Evolutionary conservation across 2,329 filamentous ascomycete species (phyloP).

Genomic region (Pochonia chlamydosporia): DNA sequence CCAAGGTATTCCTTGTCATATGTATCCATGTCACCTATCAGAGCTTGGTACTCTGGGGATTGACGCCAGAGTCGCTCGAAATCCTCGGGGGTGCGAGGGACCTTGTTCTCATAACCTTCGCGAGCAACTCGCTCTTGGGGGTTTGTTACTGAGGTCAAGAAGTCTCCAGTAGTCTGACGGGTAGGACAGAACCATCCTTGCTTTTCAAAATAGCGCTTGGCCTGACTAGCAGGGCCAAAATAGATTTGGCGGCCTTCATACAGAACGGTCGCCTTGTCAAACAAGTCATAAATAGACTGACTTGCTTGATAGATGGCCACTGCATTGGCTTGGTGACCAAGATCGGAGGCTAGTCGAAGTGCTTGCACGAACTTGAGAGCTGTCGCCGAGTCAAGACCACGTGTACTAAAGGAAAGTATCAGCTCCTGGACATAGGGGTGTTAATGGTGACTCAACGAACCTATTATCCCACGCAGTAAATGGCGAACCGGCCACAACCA

Average conservation of each 20-base stretch:
- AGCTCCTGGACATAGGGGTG: neutral
- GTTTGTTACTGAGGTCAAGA: slow-evolving; percentile 64
- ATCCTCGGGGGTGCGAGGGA: slow-evolving; percentile 64
- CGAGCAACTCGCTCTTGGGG: slow-evolving; percentile 51
- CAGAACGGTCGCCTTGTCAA: slow-evolving; percentile 69
- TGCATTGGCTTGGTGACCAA: slow-evolving; percentile 54
- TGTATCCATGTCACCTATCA: slow-evolving; percentile 42
- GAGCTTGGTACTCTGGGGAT: slow-evolving; percentile 35
- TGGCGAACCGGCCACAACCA: slow-evolving; percentile 57
- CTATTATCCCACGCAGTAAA: slow-evolving; percentile 64
- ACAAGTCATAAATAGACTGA: slow-evolving; percentile 63
- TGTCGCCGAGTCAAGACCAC: slow-evolving; percentile 67
- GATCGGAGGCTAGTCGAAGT: slow-evolving; percentile 58
- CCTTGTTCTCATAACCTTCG: slow-evolving; percentile 52
- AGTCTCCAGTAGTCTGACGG: slow-evolving; percentile 64
- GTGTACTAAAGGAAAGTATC: slow-evolving; percentile 37
- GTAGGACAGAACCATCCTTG: slow-evolving; percentile 64
- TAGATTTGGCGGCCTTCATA: slow-evolving; percentile 76
- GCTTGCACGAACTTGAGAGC: slow-evolving; percentile 68
- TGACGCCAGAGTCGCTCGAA: slow-evolving; percentile 48
- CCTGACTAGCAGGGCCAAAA: slow-evolving; percentile 57
- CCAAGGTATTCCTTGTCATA: slow-evolving; percentile 42
- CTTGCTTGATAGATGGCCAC: slow-evolving; percentile 71
- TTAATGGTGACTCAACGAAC: slow-evolving; percentile 10
- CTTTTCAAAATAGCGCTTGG: slow-evolving; percentile 59